Conservation (phyloP, 2,329 filamentous ascomycete species). For the Sodiomyces alkalinus region DNA sequence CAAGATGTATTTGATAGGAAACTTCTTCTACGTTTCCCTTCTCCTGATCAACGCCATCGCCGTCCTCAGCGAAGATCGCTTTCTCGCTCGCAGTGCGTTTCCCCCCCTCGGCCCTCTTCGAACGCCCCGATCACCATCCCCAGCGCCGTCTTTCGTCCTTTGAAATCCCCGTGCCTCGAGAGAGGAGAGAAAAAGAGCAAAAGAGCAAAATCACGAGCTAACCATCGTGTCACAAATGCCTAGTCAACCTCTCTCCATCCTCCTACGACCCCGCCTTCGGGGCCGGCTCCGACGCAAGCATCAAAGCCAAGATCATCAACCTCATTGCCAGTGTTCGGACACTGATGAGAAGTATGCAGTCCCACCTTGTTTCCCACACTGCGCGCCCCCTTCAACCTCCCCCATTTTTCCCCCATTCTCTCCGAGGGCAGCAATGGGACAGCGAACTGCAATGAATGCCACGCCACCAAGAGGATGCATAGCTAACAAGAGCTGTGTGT, state of each 20-base stretch:
- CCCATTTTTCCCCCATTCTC: background rate
- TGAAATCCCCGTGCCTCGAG: too few species aligned
- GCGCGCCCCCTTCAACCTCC: too few species aligned
- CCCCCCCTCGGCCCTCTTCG: background rate
- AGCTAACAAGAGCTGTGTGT: background rate
- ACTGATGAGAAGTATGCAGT: constrained; percentile 63
- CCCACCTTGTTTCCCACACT: too few species aligned
- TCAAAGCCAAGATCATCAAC: constrained; percentile 79
- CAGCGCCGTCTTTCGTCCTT: too few species aligned
- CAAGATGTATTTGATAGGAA: constrained; percentile 53
- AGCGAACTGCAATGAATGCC: background rate
- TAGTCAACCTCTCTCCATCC: constrained; percentile 60
- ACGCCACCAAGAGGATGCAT: too few species aligned
- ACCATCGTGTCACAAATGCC: background rate
- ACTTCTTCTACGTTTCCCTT: constrained; percentile 46
- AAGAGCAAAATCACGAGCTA: background rate
- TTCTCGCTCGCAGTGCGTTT: constrained; percentile 51
- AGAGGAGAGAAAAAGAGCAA: too few species aligned
- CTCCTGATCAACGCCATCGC: constrained; percentile 86
- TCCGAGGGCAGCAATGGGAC: too few species aligned
- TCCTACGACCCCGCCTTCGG: constrained; percentile 68
- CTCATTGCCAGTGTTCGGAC: constrained; percentile 82
- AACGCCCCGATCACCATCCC: too few species aligned
- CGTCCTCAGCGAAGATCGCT: constrained; percentile 87
- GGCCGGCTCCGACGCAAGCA: constrained; percentile 53